These are phyloP conservation scores for Trichoderma pleuroti DNA, from an alignment of 2,329 filamentous ascomycete species.

Conservation along the genomic window DNA sequence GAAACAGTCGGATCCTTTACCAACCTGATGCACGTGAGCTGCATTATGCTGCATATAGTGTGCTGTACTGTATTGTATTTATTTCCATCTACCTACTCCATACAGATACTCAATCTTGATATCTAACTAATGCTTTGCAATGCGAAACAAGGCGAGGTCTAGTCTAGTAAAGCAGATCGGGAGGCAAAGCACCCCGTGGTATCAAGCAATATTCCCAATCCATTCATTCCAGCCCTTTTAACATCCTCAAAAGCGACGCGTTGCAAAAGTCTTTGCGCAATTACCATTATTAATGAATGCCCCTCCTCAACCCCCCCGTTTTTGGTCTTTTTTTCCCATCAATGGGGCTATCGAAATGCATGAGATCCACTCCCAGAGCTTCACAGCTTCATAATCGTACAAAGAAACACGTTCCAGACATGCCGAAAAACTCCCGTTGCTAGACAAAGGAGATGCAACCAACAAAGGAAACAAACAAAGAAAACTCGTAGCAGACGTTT, in stretches of 20 bases:
- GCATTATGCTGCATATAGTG: not conserved
- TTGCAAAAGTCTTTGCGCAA: not conserved
- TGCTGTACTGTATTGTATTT: not conserved
- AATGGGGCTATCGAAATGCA: not conserved
- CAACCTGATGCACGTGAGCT: not conserved
- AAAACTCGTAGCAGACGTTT: not conserved
- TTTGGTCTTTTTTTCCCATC: not conserved
- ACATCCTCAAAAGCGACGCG: not conserved
- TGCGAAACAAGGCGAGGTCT: not conserved
- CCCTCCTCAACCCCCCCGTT: not conserved
- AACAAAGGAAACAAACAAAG: not conserved
- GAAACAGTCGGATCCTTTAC: not conserved
- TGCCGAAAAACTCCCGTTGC: not conserved
- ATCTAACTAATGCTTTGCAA: not conserved
- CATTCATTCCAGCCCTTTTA: not conserved
- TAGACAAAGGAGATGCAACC: not conserved
- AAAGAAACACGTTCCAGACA: constrained; percentile 11
- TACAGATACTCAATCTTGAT: not conserved
- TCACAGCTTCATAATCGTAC: not conserved
- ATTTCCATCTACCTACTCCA: not conserved
- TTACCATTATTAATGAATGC: constrained; percentile 1
- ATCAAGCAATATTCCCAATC: not conserved
- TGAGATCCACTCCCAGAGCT: not conserved
- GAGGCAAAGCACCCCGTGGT: not conserved
- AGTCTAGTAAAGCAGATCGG: not conserved